Base-by-base conservation (phyloP, 768 basidiomycete genomes). In the Daedaleopsis nitida region DNA sequence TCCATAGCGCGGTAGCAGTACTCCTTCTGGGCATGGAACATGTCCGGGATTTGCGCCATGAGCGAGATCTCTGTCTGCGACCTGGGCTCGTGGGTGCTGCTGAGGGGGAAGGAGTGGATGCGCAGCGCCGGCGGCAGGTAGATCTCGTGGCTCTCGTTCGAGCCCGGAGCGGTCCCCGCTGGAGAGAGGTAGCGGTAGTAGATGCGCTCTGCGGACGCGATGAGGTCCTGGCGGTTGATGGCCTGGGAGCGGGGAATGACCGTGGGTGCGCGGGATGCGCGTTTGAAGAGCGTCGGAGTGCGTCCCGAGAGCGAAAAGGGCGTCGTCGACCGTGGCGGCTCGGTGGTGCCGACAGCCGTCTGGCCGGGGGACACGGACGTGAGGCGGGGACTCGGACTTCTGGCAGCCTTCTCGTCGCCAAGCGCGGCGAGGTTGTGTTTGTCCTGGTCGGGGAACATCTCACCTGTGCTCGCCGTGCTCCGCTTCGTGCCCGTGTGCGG, bases 1-100 rank as follows among this genome's bases (percentile, higher is more conserved):
- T 97, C 95, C 88, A 98, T 94, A 0, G 93, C 92, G 49, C 91
- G 85, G 83, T 95, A 96, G 72, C 94, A 93, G 71, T 96, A 97
- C 71, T 97, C 94, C 79, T 98, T 98, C 79, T 98, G 96, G 0
- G 88, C 79, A 72, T 98, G 94, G 80, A 97, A 98, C 79, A 98
- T 90, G 73, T 99, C 97, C 14, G 97, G 97, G 50, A 94, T 84
- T 64, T 94, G 88, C 0, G 96, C 96, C 81, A 96, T 84, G 65
- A 91, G 75, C 45, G 80, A 84, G 44, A 86, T 74, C 74, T 95
- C 94, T 24, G 80, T 77, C 69, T 83, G 81, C 5, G 86, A 78
- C 70, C 81, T 84, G 3, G 92, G 93, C 58, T 94, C 87, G 45
- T 86, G 83, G 1, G 81, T 76, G 68, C 87, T 87, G 68, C 81